A percentile compares a stretch with the other conserved stretches of the same genome.
Conservation (phyloP, 106 monocot species). For the Agapanthus africanus region DNA sequence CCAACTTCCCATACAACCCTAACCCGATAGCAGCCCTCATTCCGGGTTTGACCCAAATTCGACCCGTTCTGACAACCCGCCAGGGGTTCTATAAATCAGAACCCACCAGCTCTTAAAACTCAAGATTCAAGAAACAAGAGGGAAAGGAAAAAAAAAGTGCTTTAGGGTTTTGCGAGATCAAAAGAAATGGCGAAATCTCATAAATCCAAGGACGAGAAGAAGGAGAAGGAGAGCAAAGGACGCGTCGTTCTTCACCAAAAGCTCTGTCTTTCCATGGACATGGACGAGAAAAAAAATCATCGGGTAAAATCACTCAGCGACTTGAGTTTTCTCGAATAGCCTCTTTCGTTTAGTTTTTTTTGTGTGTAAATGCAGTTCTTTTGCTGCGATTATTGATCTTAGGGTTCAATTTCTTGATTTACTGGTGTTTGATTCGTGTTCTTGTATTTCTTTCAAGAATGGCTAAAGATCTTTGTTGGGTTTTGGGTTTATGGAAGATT, state of each 20-base stretch:
- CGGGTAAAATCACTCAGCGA: constrained; percentile 42
- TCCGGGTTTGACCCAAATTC: too few relatives aligned
- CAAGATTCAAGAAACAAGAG: too few relatives aligned
- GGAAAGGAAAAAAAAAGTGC: background rate
- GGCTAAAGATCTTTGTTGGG: too few relatives aligned
- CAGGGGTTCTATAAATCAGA: too few relatives aligned
- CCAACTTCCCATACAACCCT: too few relatives aligned
- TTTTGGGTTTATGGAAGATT: too few relatives aligned
- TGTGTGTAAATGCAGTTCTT: too few relatives aligned
- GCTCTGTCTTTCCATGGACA: constrained; percentile 86
- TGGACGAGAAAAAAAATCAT: constrained; percentile 53
- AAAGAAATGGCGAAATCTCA: constrained; percentile 76
- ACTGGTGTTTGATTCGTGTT: background rate
- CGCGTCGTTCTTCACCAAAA: constrained; percentile 76
- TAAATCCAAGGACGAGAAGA: constrained; percentile 74
- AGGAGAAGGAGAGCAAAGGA: constrained; percentile 32
- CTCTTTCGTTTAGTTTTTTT: background rate
- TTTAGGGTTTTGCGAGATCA: background rate
- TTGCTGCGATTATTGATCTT: background rate
- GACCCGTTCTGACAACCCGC: too few relatives aligned
- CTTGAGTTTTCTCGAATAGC: too few relatives aligned
- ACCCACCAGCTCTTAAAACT: too few relatives aligned
- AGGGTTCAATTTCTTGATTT: background rate
- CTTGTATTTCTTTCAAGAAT: too few relatives aligned
- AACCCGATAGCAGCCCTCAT: too few relatives aligned